These are phyloP conservation scores for Tetrahymena borealis DNA, from an alignment of 73 alveolate genomes.

Conservation along the genomic window DNA sequence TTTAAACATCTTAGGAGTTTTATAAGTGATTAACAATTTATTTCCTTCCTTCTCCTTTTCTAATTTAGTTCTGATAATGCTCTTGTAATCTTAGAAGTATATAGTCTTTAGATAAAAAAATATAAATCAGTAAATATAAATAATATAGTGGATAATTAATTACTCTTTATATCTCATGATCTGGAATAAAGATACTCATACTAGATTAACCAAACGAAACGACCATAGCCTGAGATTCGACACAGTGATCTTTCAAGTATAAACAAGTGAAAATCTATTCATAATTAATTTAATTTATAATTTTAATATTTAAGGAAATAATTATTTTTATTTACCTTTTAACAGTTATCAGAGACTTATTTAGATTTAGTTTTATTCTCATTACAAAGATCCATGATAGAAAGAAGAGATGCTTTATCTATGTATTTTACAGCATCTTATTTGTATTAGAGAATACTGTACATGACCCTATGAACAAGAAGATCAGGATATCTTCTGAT, in stretches of 20 bases:
- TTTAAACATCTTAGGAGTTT: background rate
- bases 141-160: background rate
- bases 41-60: background rate
- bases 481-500: conserved; percentile 94
- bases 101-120: background rate
- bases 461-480: conserved; percentile 82
- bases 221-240: conserved; percentile 9
- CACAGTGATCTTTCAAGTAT: background rate
- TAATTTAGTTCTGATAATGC: background rate
- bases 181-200: conserved; percentile 9
- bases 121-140: background rate
- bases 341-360: conserved; percentile 24
- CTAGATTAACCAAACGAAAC: background rate
- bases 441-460: conserved; percentile 57
- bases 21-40: background rate
- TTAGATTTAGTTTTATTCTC: conserved; percentile 25
- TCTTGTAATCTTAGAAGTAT: background rate
- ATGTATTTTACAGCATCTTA: conserved; percentile 34
- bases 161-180: conserved; percentile 17
- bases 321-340: conserved; percentile 3
- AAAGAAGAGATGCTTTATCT: background rate
- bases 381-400: conserved; percentile 19
- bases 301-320: background rate
- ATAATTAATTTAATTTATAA: background rate
- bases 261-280: conserved; percentile 18